Conservation (phyloP, 2,329 filamentous ascomycete species). For the Metarhizium anisopliae region DNA sequence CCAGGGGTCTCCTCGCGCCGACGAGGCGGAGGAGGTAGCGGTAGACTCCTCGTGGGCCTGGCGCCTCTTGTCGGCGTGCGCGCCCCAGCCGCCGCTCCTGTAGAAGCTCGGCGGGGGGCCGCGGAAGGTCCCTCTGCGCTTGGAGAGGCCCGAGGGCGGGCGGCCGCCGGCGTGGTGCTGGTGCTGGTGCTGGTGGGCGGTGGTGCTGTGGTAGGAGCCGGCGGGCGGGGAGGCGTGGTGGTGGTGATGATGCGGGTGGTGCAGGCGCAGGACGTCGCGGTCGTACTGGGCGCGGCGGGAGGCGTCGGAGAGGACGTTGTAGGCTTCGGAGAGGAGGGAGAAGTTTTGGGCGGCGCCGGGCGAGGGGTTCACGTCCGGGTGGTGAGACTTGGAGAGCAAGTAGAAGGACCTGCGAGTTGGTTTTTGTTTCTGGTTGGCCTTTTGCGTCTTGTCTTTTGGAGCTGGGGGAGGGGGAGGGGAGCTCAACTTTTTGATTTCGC, state of each 20-base stretch:
- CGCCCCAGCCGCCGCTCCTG: constrained; percentile 68
- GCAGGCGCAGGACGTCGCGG: constrained; percentile 48
- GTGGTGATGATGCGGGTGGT: constrained; percentile 34
- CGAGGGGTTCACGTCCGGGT: constrained; percentile 80
- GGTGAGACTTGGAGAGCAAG: constrained; percentile 79
- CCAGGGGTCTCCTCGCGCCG: too few relatives aligned
- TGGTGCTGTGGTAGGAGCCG: constrained; percentile 21
- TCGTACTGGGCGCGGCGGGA: constrained; percentile 76
- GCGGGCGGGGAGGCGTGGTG: constrained; percentile 62
- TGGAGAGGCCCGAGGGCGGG: constrained; percentile 71
- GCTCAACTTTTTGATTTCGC: constrained; percentile 74
- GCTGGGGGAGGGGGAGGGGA: background rate
- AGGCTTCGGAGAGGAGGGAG: constrained; percentile 76
- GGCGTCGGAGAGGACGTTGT: constrained; percentile 63
- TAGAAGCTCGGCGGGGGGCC: constrained; percentile 90
- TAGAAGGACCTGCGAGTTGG: constrained; percentile 56
- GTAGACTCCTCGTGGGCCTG: constrained; percentile 39
- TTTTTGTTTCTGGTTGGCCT: too few relatives aligned
- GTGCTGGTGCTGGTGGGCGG: constrained; percentile 27
- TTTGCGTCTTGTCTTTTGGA: too few relatives aligned
- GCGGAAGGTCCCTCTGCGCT: constrained; percentile 64
- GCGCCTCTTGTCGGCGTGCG: constrained; percentile 48
- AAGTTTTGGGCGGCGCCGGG: constrained; percentile 66
- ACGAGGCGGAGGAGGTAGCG: constrained; percentile 9
- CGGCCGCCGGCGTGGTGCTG: constrained; percentile 59